Evolutionary conservation across 2,329 filamentous ascomycete species (phyloP).

Genomic region (Fusarium sublunatum): DNA sequence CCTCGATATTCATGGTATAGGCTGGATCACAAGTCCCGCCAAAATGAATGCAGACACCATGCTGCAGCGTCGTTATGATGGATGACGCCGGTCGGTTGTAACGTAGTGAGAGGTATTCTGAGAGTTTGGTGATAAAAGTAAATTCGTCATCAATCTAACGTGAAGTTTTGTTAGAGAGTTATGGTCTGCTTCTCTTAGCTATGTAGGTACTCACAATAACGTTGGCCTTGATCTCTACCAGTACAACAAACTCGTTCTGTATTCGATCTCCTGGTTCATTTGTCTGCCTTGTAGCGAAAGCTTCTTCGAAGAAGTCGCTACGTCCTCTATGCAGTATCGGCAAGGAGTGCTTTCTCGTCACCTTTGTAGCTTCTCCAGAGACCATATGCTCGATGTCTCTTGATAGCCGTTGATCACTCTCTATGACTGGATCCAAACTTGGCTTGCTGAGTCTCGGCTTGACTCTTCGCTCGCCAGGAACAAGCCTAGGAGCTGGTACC

Average conservation of each 20-base stretch:
- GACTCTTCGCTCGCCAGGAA: conserved; percentile 32
- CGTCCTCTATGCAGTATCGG: conserved; percentile 36
- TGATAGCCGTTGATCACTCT: conserved; percentile 41
- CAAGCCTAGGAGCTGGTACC: conserved; percentile 10
- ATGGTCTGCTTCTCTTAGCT: background rate
- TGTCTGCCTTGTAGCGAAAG: conserved; percentile 50
- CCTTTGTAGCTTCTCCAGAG: conserved; percentile 24
- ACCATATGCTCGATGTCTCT: conserved; percentile 28
- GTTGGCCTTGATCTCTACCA: conserved; percentile 60
- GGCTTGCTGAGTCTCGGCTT: conserved; percentile 36
- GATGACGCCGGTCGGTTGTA: conserved; percentile 80
- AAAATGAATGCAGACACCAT: conserved; percentile 79
- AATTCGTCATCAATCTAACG: conserved; percentile 78
- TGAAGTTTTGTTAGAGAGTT: conserved; percentile 3
- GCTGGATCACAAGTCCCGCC: conserved; percentile 81
- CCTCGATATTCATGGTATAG: conserved; percentile 80
- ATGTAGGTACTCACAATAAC: conserved; percentile 43
- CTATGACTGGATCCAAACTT: conserved; percentile 48
- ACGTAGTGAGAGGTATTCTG: conserved; percentile 76
- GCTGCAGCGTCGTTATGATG: conserved; percentile 80
- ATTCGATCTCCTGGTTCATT: conserved; percentile 57
- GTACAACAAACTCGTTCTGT: conserved; percentile 66
- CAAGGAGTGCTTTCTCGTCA: conserved; percentile 34
- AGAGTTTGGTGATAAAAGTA: conserved; percentile 78
- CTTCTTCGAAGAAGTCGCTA: conserved; percentile 58